These are phyloP conservation scores for Daldinia caldariorum DNA, from an alignment of 495 filamentous ascomycete genomes.

Conservation along the genomic window DNA sequence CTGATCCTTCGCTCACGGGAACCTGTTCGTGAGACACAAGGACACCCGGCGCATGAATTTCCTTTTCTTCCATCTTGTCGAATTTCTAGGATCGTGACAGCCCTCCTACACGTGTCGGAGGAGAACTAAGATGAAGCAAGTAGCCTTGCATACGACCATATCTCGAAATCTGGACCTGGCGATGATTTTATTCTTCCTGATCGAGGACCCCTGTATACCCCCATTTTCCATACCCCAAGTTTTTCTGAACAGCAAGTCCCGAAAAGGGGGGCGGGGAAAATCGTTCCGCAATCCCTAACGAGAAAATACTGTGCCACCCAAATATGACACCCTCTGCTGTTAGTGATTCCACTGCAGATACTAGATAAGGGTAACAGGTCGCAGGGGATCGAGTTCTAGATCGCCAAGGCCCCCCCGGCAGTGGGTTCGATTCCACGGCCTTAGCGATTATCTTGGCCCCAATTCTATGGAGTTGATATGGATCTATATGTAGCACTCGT, in stretches of 20 bases:
- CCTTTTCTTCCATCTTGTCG: slow-evolving; percentile 39
- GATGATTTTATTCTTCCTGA: slow-evolving; percentile 32
- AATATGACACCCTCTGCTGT: slow-evolving; percentile 18
- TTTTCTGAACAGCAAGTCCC: slow-evolving; percentile 31
- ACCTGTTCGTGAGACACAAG: slow-evolving; percentile 39
- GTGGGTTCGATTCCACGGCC: slow-evolving; percentile 22
- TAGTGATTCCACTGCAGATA: slow-evolving; percentile 16
- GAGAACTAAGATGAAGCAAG: slow-evolving; percentile 1
- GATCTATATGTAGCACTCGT: slow-evolving; percentile 23
- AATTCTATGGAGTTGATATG: background rate
- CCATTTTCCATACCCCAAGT: slow-evolving; percentile 22
- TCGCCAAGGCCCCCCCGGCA: slow-evolving; percentile 23
- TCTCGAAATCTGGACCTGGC: slow-evolving; percentile 12
- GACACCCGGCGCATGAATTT: slow-evolving; percentile 21
- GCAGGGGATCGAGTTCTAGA: slow-evolving; percentile 31
- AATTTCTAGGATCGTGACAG: background rate
- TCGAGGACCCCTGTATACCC: slow-evolving; percentile 15
- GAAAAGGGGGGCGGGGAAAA: slow-evolving; percentile 30
- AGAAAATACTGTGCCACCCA: slow-evolving; percentile 14
- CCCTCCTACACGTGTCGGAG: slow-evolving; percentile 4
- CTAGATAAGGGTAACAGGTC: slow-evolving; percentile 25
- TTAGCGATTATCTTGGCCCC: slow-evolving; percentile 27
- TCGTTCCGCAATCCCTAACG: slow-evolving; percentile 21
- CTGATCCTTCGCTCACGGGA: slow-evolving; percentile 48
- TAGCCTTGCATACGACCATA: background rate